These are phyloP conservation scores for Dioscorea cayenensis DNA, from an alignment of 116 monocot species.

Conservation along the genomic window DNA sequence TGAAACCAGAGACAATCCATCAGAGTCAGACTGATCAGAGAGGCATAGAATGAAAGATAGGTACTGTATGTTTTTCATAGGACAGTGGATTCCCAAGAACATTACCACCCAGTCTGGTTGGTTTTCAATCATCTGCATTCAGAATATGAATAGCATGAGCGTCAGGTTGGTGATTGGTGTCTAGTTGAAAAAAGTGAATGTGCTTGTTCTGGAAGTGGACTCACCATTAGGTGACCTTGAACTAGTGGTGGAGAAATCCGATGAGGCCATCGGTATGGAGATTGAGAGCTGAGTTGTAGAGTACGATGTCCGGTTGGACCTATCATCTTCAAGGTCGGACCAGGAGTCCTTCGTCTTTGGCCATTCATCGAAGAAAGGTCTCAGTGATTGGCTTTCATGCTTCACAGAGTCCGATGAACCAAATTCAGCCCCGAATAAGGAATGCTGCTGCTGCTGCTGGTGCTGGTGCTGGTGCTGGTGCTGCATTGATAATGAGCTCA, in stretches of 20 bases:
- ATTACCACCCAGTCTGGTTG: background rate
- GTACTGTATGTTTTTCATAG: background rate
- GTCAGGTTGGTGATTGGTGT: background rate
- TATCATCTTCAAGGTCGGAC: conserved; percentile 60
- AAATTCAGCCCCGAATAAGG: conserved; percentile 48
- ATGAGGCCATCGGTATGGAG: conserved; percentile 74
- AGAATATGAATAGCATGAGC: background rate
- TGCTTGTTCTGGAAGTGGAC: background rate
- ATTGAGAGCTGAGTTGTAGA: conserved; percentile 92
- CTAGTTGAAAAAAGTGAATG: background rate
- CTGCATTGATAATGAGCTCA: conserved; percentile 16
- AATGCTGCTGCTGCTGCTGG: conserved; percentile 33
- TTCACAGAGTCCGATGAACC: conserved; percentile 27
- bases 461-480: conserved; percentile 13
- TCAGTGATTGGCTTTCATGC: conserved; percentile 55
- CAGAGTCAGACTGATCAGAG: no score
- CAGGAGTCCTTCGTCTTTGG: conserved; percentile 70
- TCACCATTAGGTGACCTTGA: conserved; percentile 70
- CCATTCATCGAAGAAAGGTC: conserved; percentile 87
- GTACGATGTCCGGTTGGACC: conserved; percentile 43
- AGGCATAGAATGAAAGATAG: no score
- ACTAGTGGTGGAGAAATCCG: conserved; percentile 71
- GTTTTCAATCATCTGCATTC: conserved; percentile 3
- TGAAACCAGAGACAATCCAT: no score
- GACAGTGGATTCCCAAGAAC: background rate